Evolutionary conservation across 139 green algal genomes (phyloP).

Genomic region (Closterium sp.): DNA sequence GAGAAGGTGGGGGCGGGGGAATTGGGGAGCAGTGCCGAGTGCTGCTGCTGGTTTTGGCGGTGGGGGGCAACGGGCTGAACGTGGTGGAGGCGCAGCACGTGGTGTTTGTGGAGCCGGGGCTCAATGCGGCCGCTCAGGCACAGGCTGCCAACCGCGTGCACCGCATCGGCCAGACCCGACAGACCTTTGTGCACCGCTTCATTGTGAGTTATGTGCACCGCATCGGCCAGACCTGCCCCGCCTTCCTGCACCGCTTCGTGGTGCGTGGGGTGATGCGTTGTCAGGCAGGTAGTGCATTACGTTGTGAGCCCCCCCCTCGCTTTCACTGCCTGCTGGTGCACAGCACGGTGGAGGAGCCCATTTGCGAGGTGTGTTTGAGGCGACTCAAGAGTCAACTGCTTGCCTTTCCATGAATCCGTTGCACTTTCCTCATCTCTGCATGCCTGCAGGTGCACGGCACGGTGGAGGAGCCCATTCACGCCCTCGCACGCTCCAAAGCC

Average conservation of each 20-base stretch:
- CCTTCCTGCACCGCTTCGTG: too few relatives aligned
- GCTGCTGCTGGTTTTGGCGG: constrained; percentile 49
- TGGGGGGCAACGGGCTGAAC: constrained; percentile 51
- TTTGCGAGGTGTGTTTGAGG: too few relatives aligned
- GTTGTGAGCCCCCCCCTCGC: neutral
- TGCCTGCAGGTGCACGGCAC: neutral
- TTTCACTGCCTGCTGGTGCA: neutral
- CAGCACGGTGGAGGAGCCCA: too few relatives aligned
- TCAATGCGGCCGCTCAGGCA: constrained; percentile 47
- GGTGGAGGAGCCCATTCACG: neutral
- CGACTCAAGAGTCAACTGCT: too few relatives aligned
- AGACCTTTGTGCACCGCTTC: constrained; percentile 66
- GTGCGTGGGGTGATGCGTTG: neutral
- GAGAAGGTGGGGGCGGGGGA: neutral
- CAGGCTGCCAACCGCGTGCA: constrained; percentile 57
- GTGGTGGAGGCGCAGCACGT: constrained; percentile 56
- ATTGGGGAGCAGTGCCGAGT: neutral
- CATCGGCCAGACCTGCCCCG: neutral
- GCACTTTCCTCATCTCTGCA: neutral
- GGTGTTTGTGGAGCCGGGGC: constrained; percentile 53
- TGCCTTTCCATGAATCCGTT: neutral
- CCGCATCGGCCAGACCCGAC: constrained; percentile 53
- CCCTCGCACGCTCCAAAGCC: neutral
- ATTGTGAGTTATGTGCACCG: constrained; percentile 47
- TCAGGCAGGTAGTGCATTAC: neutral